Base-by-base conservation (phyloP, 2,329 filamentous ascomycete species). In the Zarea fungicola region DNA sequence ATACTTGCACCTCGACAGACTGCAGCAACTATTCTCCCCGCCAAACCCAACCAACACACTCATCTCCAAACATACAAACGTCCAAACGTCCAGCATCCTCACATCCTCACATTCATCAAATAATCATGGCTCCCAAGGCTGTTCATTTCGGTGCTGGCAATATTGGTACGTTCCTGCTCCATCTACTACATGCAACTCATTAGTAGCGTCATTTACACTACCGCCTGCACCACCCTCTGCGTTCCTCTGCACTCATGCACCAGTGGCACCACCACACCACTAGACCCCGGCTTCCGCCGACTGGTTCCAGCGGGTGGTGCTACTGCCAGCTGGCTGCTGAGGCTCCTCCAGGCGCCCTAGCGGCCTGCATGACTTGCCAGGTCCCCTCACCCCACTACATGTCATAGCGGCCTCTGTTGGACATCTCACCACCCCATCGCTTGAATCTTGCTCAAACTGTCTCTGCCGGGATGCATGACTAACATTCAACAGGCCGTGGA, bases 111-210 rank as follows among this genome's bases (percentile, higher is more conserved):
- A 42, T 50, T 21, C 49, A 52, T 42, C 52, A 36, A 50, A 63
- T 39, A 36, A 74, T 44, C 54, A 77, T 76, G 72, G 66, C 63
- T 47, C 55, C 55, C 67, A 89, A 85, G 66, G 87, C 87, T 58
- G 81, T 92, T 65, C 88, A 92, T 72, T 92, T 93, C 60, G 88
- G 88, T 58, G 87, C 87, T 61, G 88, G 88, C 65, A 92, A 92
- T 69, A 92, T 93, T 64, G 88, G 85, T 70, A 71, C 48, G 72
- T 62, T 32, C 16, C 42, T 9, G n/a, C 23, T 16, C 28, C 11
- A 25, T 29, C 28, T n/a, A n/a, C n/a, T n/a, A n/a, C 18, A 21
- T 19, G 18, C 16, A 16, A 41, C 16, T 23, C 11, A 23, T 39
- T 19, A 21, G 18, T 39, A 22, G 35, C 35, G 21, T 23, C 36